Conservation (phyloP, 1,284 basidiomycete species). For the Naganishia sp. region DNA sequence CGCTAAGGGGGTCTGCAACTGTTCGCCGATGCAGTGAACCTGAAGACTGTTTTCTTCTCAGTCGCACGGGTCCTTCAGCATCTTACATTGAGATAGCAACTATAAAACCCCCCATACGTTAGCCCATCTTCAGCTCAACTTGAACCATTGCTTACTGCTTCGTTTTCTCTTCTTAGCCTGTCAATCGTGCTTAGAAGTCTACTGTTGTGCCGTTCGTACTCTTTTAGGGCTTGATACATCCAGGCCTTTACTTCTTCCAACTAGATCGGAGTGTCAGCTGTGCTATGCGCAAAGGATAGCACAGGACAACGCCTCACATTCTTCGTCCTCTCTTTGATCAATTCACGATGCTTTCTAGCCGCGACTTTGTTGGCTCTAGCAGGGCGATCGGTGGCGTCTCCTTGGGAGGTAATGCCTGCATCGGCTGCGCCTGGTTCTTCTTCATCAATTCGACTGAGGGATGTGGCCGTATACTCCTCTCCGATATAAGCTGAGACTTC, state of each 20-base stretch:
- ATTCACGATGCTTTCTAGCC: slow-evolving; percentile 3
- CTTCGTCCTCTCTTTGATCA: slow-evolving; percentile 4
- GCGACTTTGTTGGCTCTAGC: neutral
- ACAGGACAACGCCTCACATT: neutral
- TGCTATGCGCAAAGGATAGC: neutral
- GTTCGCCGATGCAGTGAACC: too few relatives aligned
- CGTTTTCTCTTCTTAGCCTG: neutral
- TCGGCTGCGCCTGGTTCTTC: too few relatives aligned
- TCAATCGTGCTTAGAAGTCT: neutral
- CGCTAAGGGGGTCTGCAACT: too few relatives aligned
- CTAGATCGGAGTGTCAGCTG: neutral
- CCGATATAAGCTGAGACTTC: neutral
- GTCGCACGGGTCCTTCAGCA: neutral
- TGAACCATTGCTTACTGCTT: neutral
- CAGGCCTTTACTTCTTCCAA: neutral
- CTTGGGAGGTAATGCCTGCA: too few relatives aligned
- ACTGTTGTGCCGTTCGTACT: neutral
- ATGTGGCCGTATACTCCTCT: neutral
- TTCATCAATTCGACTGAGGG: neutral
- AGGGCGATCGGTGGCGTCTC: too few relatives aligned
- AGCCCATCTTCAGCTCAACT: too few relatives aligned
- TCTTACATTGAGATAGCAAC: too few relatives aligned
- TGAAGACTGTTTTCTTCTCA: neutral
- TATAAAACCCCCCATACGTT: too few relatives aligned
- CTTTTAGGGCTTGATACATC: neutral